Conservation (phyloP, 495 filamentous ascomycete genomes). For the Penicillium taxi region DNA sequence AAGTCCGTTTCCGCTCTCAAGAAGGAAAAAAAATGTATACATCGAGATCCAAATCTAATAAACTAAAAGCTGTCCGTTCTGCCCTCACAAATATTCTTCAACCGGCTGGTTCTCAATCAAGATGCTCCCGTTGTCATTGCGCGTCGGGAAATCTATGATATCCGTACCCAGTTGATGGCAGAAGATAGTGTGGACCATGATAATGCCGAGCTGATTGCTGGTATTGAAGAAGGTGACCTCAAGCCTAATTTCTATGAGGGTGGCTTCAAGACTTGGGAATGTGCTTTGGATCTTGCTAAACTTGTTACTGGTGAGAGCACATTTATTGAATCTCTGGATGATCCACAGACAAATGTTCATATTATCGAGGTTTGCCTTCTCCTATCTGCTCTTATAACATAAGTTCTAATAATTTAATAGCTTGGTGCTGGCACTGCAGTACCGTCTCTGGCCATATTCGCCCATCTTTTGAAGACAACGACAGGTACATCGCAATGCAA, state of each 20-base stretch:
- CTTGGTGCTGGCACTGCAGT: conserved; percentile 88
- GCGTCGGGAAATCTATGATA: conserved; percentile 86
- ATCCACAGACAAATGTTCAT: conserved; percentile 39
- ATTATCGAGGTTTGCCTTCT: conserved; percentile 65
- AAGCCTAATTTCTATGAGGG: conserved; percentile 90
- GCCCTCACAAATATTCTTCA: conserved; percentile 73
- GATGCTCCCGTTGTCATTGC: conserved; percentile 50
- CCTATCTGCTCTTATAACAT: too few relatives aligned
- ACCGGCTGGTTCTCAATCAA: conserved; percentile 48
- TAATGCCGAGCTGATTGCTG: conserved; percentile 40
- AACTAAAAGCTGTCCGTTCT: conserved; percentile 55
- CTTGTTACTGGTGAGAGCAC: conserved; percentile 29
- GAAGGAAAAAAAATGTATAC: not conserved
- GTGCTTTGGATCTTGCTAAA: conserved; percentile 76
- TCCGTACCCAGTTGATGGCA: conserved; percentile 87
- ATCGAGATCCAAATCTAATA: conserved; percentile 34
- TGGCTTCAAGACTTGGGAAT: conserved; percentile 99
- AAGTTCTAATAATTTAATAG: conserved; percentile 33
- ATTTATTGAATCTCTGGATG: conserved; percentile 6
- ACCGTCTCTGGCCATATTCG: conserved; percentile 70
- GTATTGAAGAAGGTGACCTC: conserved; percentile 74
- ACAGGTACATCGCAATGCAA: conserved; percentile 18
- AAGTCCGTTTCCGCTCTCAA: conserved; percentile 10
- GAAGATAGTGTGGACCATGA: conserved; percentile 54
- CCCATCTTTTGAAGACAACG: conserved; percentile 49